A percentile compares a stretch with the other conserved stretches of the same genome.
Evolutionary conservation across 1,284 basidiomycete species (phyloP).

Genomic region (Mycosarcoma maydis): DNA sequence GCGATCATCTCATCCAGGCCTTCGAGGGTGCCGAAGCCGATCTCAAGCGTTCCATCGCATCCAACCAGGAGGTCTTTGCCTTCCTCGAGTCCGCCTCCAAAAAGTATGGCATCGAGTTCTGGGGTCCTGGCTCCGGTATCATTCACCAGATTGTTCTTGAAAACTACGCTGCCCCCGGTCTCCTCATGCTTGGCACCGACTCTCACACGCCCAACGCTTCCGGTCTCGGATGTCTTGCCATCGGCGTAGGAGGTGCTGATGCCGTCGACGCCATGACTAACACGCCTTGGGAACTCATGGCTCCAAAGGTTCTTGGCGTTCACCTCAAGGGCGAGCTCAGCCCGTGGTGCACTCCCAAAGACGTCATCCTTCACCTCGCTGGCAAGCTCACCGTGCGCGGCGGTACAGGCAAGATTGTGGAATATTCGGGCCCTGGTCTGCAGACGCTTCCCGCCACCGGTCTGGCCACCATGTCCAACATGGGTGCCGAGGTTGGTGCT

Average conservation of each 20-base stretch:
- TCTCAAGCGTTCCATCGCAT: conserved; percentile 82
- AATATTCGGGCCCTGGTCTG: conserved; percentile 97
- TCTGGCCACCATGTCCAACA: conserved; percentile 93
- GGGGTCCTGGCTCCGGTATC: conserved; percentile 84
- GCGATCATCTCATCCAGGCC: conserved; percentile 78
- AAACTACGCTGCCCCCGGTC: conserved; percentile 83
- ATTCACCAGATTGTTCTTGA: conserved; percentile 99
- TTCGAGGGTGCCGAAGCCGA: conserved; percentile 82
- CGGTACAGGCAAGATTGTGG: conserved; percentile 93
- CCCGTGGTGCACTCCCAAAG: conserved; percentile 96
- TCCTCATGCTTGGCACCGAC: conserved; percentile 76
- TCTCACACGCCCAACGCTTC: conserved; percentile 99
- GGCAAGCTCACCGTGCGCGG: conserved; percentile 96
- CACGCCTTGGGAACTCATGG: conserved; percentile 98
- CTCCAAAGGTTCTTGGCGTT: conserved; percentile 82
- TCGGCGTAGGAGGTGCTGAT: conserved; percentile 98
- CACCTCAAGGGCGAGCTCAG: conserved; percentile 87
- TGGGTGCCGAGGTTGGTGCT: conserved; percentile 99
- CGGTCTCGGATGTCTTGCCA: conserved; percentile 95
- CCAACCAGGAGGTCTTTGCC: conserved; percentile 96
- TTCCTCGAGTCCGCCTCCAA: conserved; percentile 92
- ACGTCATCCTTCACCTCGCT: conserved; percentile 92
- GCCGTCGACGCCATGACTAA: conserved; percentile 98
- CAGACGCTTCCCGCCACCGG: conserved; percentile 91
- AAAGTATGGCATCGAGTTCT: conserved; percentile 88